Evolutionary conservation across 2,329 filamentous ascomycete species (phyloP).

Genomic region (Chaetomiaceae sp.): DNA sequence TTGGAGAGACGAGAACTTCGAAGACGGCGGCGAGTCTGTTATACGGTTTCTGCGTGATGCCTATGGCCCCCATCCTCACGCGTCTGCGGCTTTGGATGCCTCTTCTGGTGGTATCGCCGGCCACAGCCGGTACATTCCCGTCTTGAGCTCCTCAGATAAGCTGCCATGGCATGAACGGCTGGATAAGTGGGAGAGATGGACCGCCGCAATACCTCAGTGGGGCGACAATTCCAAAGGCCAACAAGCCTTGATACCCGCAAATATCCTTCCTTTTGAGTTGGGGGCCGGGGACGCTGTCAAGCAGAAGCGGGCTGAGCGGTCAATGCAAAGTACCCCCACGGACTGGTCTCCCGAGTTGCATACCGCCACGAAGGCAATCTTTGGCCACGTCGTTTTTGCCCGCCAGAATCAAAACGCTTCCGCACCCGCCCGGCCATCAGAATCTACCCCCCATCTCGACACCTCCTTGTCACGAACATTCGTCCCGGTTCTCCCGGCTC

Average conservation of each 20-base stretch:
- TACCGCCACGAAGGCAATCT: conserved; percentile 39
- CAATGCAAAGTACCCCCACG: not conserved
- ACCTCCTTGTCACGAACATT: conserved; percentile 35
- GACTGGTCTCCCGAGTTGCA: conserved; percentile 21
- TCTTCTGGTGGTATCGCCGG: conserved; percentile 21
- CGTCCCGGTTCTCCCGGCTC: conserved; percentile 43
- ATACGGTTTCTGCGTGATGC: conserved; percentile 41
- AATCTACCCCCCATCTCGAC: conserved; percentile 17
- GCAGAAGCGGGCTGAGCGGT: not conserved
- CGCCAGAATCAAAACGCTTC: not conserved
- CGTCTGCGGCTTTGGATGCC: conserved; percentile 14
- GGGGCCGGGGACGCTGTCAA: conserved; percentile 11
- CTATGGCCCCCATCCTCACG: conserved; percentile 23
- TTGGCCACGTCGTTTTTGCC: conserved; percentile 48
- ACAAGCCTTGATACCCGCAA: conserved; percentile 7
- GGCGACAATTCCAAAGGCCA: not conserved
- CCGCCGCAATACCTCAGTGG: conserved; percentile 13
- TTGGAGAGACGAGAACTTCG: conserved; percentile 26
- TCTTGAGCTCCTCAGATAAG: conserved; percentile 28
- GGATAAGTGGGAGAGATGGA: conserved; percentile 33
- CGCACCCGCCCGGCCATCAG: conserved; percentile 8
- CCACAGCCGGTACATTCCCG: conserved; percentile 30
- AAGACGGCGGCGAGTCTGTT: conserved; percentile 42
- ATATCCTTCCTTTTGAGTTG: conserved; percentile 19
- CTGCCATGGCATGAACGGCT: conserved; percentile 36